Conservation (phyloP, 225 moss, liverwort and hornwort species). For the Asterella californica region DNA sequence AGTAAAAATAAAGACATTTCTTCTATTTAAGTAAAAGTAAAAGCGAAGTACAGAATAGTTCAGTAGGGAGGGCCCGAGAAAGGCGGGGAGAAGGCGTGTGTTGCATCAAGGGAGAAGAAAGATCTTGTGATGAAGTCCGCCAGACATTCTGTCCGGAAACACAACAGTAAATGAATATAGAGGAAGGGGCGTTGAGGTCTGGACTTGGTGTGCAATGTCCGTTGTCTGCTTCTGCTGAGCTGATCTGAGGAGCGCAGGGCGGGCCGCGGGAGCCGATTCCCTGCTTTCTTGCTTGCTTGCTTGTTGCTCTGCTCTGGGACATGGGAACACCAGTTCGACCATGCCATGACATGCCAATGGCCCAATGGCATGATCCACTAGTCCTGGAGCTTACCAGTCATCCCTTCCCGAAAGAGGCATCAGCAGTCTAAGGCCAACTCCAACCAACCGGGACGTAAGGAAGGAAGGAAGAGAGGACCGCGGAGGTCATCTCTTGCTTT, state of each 20-base stretch:
- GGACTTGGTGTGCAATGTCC: not conserved
- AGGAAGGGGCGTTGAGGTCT: not conserved
- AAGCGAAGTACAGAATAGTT: not conserved
- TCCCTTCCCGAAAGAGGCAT: not conserved
- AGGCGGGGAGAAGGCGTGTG: not conserved
- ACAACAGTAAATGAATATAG: not conserved
- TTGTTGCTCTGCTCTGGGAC: slow-evolving; percentile 11
- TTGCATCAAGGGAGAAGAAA: not conserved
- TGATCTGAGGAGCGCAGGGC: not conserved
- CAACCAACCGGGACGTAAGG: not conserved
- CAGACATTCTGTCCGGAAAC: not conserved
- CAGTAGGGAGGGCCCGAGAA: not conserved
- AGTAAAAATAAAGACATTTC: not conserved
- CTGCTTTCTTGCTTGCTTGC: too few species aligned
- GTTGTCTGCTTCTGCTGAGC: not conserved
- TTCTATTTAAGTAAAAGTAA: not conserved
- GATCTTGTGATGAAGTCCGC: not conserved
- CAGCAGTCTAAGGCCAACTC: not conserved
- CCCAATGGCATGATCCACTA: slow-evolving; percentile 2
- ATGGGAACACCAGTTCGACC: not conserved
- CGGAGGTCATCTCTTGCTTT: not conserved
- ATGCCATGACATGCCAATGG: not conserved
- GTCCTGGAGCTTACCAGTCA: slow-evolving; percentile 1
- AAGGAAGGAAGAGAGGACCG: not conserved
- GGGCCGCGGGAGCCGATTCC: too few species aligned